These are phyloP conservation scores for Leccinum fallax DNA, from an alignment of 1,284 basidiomycete species.

Conservation along the genomic window DNA sequence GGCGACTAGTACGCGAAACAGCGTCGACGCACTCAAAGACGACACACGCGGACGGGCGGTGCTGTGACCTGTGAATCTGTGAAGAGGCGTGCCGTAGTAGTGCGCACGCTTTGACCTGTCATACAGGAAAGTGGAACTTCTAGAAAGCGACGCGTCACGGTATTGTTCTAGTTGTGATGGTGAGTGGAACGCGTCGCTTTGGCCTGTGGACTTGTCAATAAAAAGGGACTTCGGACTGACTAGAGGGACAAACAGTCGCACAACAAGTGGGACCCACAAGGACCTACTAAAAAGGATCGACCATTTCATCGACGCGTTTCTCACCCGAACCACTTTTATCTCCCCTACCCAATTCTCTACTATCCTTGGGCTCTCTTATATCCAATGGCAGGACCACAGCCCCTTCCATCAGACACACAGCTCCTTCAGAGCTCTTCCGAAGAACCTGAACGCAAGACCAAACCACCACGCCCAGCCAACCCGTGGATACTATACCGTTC, in stretches of 20 bases:
- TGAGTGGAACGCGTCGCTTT: conserved; percentile 23
- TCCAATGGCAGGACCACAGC: conserved; percentile 21
- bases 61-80: neutral
- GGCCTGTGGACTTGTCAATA: conserved; percentile 13
- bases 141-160: neutral
- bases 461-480: conserved; percentile 79
- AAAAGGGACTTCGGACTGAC: conserved; percentile 4
- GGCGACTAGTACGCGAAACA: neutral
- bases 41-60: neutral
- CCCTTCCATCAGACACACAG: neutral
- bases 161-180: conserved; percentile 2
- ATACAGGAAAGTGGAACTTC: neutral
- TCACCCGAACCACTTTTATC: conserved; percentile 19
- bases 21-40: neutral
- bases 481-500: conserved; percentile 93
- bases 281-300: conserved; percentile 36
- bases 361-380: conserved; percentile 10
- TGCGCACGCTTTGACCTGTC: conserved; percentile 18
- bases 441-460: conserved; percentile 20
- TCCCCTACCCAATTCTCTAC: conserved; percentile 11
- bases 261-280: conserved; percentile 38
- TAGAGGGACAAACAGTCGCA: conserved; percentile 32
- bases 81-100: neutral
- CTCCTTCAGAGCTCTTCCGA: conserved; percentile 8
- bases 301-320: conserved; percentile 30